Evolutionary conservation across 2,329 filamentous ascomycete genomes (phyloP).

Genomic region (Pseudocercospora fuligena): DNA sequence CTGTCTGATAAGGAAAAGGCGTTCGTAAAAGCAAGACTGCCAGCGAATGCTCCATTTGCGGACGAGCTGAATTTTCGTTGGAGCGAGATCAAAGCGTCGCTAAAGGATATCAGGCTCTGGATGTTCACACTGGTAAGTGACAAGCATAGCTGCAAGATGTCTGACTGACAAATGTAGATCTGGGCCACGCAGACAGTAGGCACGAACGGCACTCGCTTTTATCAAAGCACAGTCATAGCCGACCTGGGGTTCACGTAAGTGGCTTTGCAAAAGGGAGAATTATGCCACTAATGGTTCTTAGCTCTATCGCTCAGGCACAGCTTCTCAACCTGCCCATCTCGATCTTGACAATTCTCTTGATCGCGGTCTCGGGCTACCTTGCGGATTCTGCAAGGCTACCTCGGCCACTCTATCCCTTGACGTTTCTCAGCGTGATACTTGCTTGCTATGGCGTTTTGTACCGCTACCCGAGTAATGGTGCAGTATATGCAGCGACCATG

Average conservation of each 20-base stretch:
- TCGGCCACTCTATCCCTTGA: constrained; percentile 6
- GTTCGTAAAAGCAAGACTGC: constrained; percentile 55
- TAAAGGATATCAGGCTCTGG: constrained; percentile 51
- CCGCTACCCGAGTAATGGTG: constrained; percentile 9
- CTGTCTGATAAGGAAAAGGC: constrained; percentile 50
- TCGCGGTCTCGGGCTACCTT: constrained; percentile 18
- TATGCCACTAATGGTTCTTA: background rate
- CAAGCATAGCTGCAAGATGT: background rate
- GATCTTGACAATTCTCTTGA: constrained; percentile 20
- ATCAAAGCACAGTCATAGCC: constrained; percentile 49
- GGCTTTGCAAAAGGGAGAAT: background rate
- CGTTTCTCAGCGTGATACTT: constrained; percentile 11
- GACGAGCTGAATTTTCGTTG: constrained; percentile 48
- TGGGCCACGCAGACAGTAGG: constrained; percentile 56
- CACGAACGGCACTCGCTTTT: constrained; percentile 51
- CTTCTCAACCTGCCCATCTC: constrained; percentile 24
- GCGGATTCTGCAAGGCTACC: constrained; percentile 14
- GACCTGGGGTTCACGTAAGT: constrained; percentile 22
- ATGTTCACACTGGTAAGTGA: constrained; percentile 46
- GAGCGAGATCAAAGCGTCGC: constrained; percentile 45
- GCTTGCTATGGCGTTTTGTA: constrained; percentile 13
- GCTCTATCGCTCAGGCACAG: constrained; percentile 23
- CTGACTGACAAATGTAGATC: constrained; percentile 28
- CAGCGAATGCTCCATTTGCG: constrained; percentile 49
- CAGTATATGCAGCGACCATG: constrained; percentile 12